Evolutionary conservation across 225 moss, liverwort and hornwort genomes (phyloP).

Genomic region (Polytrichum commune): DNA sequence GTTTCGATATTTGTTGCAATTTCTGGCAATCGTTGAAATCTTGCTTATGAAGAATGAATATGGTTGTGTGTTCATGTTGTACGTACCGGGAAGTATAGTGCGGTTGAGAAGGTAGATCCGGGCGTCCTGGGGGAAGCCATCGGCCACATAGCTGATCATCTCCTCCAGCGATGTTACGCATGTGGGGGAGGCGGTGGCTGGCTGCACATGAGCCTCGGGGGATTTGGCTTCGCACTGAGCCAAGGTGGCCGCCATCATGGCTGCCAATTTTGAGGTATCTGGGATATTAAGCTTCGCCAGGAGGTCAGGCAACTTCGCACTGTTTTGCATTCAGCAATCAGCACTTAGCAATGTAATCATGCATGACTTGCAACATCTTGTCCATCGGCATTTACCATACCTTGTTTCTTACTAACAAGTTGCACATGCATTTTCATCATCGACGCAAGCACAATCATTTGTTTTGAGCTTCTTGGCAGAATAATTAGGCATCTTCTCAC

Average conservation of each 20-base stretch:
- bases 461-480: no score
- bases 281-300: slow-evolving; percentile 42
- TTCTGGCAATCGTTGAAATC: no score
- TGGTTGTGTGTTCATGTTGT: background rate
- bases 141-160: slow-evolving; percentile 39
- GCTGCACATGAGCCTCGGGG: background rate
- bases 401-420: no score
- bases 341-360: no score
- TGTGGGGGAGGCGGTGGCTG: slow-evolving; percentile 14
- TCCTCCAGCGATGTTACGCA: slow-evolving; percentile 49
- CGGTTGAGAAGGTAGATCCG: slow-evolving; percentile 36
- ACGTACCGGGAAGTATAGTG: slow-evolving; percentile 26
- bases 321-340: background rate
- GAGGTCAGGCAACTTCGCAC: slow-evolving; percentile 27
- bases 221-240: slow-evolving; percentile 28
- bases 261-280: slow-evolving; percentile 38
- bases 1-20: no score
- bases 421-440: no score
- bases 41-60: no score
- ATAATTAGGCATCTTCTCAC: no score
- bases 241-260: slow-evolving; percentile 49
- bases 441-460: no score
- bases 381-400: no score
- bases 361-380: no score
- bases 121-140: slow-evolving; percentile 28